Evolutionary conservation across 2,329 filamentous ascomycete species (phyloP), one percentile per base, ranked within the genome.

Genomic region (Hymenoscyphus albidus): DNA sequence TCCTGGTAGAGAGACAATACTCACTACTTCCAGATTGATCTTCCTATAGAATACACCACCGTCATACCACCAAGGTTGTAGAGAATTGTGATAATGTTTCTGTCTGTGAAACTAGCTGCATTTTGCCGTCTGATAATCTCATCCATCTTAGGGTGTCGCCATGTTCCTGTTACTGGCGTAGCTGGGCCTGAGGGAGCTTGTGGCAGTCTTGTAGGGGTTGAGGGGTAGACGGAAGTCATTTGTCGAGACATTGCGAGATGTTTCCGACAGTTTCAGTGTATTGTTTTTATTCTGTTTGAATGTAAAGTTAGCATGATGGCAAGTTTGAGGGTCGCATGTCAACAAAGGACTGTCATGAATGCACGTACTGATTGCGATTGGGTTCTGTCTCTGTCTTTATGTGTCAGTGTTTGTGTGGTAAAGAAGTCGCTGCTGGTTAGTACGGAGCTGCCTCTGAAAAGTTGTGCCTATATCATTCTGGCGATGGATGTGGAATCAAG

Each of bases 101-200:
- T 85, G 71, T 93, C 88, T 63, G 88, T 87, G 76, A 98, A 97
- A 58, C 83, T 90, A 14, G 88, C 87, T 22, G 88, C 88, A 76
- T 91, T 88, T 74, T 93, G 91, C 61, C 95, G 88, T 68, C 85
- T 85, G 16, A 90, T 87, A 75, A 99, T 96, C 78, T 98, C 94
- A 73, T 92, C 85, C 69, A 97, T 83, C 68, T 89, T 88, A 40
- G 95, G 95, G 76, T 99, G 95, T 74, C 88, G 86, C 94, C 95
- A 99, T 74, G 88, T 92, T 63, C 94, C 93, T 6, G 91, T 73
- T 9, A 67, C 64, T 22, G 74, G 74, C 39, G 70, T 74, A 14
- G 70, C 69, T 35, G 74, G 68, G 5, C 65, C 63, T 56, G 66
- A 59, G 3, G 63, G 54, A 32, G 38, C 31, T 42, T 51, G 61